Base-by-base conservation (phyloP, 176 grass and related monocot species). In the Musa beccarii region DNA sequence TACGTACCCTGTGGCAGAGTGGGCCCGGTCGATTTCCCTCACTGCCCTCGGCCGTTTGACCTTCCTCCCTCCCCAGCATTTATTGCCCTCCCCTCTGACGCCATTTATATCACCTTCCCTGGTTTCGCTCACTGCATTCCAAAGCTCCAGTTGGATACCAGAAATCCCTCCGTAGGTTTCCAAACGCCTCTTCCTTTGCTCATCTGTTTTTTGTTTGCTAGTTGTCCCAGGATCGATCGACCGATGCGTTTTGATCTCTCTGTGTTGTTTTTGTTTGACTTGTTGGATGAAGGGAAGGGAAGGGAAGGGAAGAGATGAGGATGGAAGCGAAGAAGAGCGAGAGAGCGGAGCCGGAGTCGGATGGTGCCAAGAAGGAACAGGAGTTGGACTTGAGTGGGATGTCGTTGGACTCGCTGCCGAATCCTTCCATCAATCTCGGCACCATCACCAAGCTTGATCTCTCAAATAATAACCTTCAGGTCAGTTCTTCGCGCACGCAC, bases 381-480 rank as follows among this genome's bases (percentile, higher is more conserved):
- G 82, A 88, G 74, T 83, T 96, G 21, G 87, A 96, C 82, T 84
- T 96, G 86, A 96, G 93, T 9, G 77, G 85, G 53, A 74, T 92
- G 85, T 87, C 79, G 64, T 81, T 96, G 79, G 87, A 96, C 69
- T 81, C 82, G 8, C n/a, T 98, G 49, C 90, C 94, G 0, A 89
- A 93, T 65, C 82, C 85, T 85, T 75, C 86, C 16, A 80, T 89
- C 76, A 82, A 85, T 67, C 88, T 93, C 21, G 82, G 56, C 75
- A 69, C 84, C 82, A 80, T 93, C 77, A 98, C 90, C 68, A 93
- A 75, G 66, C 64, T 98, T 76, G 90, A 98, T 78, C 88, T 93
- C 68, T 98, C 94, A 72, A 93, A 98, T 82, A 98, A 98, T 73
- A 89, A 98, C 78, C 90, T 98, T 15, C 68, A 89, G 90, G 94